Percentiles rank a stretch among this genome's conserved stretches.
Evolutionary conservation across 2,329 filamentous ascomycete genomes (phyloP).

Genomic region (Arthrobotrys musiformis): DNA sequence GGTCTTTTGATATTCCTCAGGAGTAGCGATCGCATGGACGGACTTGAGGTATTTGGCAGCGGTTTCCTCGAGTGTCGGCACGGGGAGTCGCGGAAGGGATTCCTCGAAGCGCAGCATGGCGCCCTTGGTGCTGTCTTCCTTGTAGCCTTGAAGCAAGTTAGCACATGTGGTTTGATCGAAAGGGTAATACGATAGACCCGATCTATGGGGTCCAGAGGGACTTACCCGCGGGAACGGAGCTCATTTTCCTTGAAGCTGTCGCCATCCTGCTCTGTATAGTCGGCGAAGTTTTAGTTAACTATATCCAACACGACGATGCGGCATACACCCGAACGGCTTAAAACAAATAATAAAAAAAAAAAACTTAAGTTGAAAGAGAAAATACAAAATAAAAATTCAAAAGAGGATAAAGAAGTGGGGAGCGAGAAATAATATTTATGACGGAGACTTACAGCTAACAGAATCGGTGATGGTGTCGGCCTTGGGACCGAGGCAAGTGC

Average conservation of each 20-base stretch:
- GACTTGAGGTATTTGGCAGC: slow-evolving; percentile 82
- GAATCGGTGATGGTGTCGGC: slow-evolving; percentile 46
- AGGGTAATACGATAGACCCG: background rate
- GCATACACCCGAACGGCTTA: slow-evolving; percentile 37
- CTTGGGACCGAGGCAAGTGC: slow-evolving; percentile 52
- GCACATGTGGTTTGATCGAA: background rate
- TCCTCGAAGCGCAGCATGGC: slow-evolving; percentile 86
- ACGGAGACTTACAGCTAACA: slow-evolving; percentile 47
- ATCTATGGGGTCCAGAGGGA: background rate
- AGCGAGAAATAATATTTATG: slow-evolving; percentile 14
- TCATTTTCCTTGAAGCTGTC: slow-evolving; percentile 48
- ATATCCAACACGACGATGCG: slow-evolving; percentile 15
- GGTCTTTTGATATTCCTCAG: slow-evolving; percentile 75
- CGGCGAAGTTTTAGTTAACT: slow-evolving; percentile 36
- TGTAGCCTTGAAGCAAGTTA: slow-evolving; percentile 71
- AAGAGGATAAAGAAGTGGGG: slow-evolving; percentile 17
- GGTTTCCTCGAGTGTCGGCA: slow-evolving; percentile 84
- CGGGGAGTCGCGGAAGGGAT: slow-evolving; percentile 81
- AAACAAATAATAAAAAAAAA: slow-evolving; percentile 25
- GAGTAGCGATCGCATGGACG: slow-evolving; percentile 77
- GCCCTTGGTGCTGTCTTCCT: slow-evolving; percentile 81
- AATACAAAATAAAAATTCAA: slow-evolving; percentile 1
- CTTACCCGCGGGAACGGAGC: slow-evolving; percentile 51
- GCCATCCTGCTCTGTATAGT: slow-evolving; percentile 52
- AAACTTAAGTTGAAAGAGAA: background rate